Conservation (phyloP, 78 protist species). For the Capsaspora owczarzaki region DNA sequence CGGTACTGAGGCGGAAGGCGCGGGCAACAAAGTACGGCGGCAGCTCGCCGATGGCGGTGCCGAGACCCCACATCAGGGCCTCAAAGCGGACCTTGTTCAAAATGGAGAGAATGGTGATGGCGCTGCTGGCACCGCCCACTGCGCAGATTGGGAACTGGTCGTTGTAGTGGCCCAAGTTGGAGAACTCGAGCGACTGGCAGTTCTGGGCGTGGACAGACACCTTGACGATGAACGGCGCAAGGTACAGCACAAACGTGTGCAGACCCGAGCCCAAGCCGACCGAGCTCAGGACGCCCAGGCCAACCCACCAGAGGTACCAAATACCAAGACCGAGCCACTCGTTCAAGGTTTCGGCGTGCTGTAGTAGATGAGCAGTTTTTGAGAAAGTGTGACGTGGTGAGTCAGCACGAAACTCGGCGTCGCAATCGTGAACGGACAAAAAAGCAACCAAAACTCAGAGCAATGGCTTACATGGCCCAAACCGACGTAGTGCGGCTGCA, state of each 20-base stretch:
- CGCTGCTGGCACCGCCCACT: neutral
- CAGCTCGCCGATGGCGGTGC: constrained; percentile 51
- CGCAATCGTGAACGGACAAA: neutral
- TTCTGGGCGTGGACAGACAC: neutral
- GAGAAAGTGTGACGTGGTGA: too few species aligned
- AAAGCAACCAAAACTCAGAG: neutral
- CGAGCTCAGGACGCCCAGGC: constrained; percentile 41
- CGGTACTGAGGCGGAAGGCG: neutral
- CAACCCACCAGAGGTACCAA: constrained; percentile 19
- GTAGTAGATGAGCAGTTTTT: too few species aligned
- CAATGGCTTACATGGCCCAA: neutral
- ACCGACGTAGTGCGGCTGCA: neutral
- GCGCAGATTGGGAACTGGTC: neutral
- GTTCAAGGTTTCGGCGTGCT: too few species aligned
- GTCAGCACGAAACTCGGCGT: too few species aligned
- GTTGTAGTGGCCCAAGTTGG: neutral
- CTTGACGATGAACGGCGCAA: constrained; percentile 12
- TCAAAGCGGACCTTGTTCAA: neutral
- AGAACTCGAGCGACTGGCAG: neutral
- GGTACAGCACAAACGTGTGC: constrained; percentile 36
- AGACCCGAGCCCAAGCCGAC: constrained; percentile 46
- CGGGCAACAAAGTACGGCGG: constrained; percentile 39
- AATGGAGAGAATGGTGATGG: neutral
- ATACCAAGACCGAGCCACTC: too few species aligned
- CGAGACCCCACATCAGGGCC: constrained; percentile 38